phyloP scores from a whole-genome alignment of 768 basidiomycete species.

The Suillus subalutaceus region DNA sequence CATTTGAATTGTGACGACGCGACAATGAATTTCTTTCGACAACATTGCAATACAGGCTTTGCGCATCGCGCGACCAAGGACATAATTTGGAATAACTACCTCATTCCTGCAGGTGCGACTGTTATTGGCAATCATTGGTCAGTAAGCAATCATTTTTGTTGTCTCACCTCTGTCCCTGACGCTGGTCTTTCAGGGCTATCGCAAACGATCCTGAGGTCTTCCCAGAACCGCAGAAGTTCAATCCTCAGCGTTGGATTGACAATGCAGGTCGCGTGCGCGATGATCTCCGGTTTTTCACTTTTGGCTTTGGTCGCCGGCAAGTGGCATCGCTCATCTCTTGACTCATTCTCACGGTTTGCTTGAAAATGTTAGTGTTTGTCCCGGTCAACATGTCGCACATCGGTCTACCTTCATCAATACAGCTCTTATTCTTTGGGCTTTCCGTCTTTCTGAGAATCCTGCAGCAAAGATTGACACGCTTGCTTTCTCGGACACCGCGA shows the following conservation, averaged over 20 bases:
- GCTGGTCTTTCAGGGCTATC: too few species aligned
- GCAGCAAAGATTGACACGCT: constrained; percentile 57
- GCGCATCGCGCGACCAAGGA: constrained; percentile 65
- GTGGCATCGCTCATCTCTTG: constrained; percentile 1
- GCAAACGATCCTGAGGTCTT: too few species aligned
- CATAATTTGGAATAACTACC: constrained; percentile 27
- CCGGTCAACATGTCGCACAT: constrained; percentile 49
- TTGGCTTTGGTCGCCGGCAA: constrained; percentile 40
- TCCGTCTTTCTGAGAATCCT: constrained; percentile 52
- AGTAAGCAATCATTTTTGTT: too few species aligned
- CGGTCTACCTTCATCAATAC: constrained; percentile 63
- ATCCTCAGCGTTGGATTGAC: too few species aligned
- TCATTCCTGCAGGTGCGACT: too few species aligned
- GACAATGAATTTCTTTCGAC: neutral
- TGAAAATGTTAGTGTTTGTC: constrained; percentile 47
- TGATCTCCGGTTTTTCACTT: constrained; percentile 35
- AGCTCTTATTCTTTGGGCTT: constrained; percentile 64
- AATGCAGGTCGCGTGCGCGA: constrained; percentile 13
- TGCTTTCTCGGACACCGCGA: constrained; percentile 62
- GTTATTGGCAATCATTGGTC: too few species aligned
- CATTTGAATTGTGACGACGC: neutral
- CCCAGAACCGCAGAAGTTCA: too few species aligned
- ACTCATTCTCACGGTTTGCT: neutral
- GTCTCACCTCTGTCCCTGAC: too few species aligned
- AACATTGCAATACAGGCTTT: constrained; percentile 44